A percentile compares a stretch with the other conserved stretches of the same genome.
phyloP scores from a whole-genome alignment of 2,329 filamentous ascomycete species.

The Penicillium sp. region DNA sequence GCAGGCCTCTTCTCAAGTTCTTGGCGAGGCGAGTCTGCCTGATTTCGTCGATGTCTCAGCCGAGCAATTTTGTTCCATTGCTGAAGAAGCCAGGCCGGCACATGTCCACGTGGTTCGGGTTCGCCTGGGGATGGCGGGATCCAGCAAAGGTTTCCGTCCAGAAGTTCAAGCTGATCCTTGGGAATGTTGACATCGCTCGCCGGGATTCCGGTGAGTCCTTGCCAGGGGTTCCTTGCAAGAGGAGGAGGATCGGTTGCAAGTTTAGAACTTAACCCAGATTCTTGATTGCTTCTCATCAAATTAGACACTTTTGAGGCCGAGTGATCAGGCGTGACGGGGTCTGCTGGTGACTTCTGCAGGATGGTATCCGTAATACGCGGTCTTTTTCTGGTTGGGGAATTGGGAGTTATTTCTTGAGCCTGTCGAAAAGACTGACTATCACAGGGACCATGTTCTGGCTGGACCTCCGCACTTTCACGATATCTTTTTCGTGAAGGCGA shows the following conservation, averaged over 20 bases:
- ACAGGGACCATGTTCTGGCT: background rate
- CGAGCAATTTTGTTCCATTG: conserved; percentile 39
- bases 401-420: background rate
- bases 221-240: conserved; percentile 29
- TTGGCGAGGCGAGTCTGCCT: conserved; percentile 1
- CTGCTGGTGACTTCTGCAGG: background rate
- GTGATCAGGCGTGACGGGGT: background rate
- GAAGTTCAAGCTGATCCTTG: conserved; percentile 52
- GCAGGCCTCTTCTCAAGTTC: conserved; percentile 1
- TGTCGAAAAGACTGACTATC: background rate
- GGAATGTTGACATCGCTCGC: conserved; percentile 50
- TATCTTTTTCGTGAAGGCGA: conserved; percentile 15
- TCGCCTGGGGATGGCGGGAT: conserved; percentile 37
- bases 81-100: conserved; percentile 38
- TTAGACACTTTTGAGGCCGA: background rate
- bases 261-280: background rate
- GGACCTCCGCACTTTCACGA: conserved; percentile 8
- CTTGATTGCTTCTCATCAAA: background rate
- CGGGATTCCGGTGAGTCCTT: conserved; percentile 41
- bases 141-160: conserved; percentile 49
- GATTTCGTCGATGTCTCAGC: conserved; percentile 8
- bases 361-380: conserved; percentile 11
- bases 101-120: conserved; percentile 32
- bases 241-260: background rate
- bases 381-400: conserved; percentile 16